Base-by-base conservation (phyloP, 2,329 filamentous ascomycete species). In the Nectriaceae sp. region DNA sequence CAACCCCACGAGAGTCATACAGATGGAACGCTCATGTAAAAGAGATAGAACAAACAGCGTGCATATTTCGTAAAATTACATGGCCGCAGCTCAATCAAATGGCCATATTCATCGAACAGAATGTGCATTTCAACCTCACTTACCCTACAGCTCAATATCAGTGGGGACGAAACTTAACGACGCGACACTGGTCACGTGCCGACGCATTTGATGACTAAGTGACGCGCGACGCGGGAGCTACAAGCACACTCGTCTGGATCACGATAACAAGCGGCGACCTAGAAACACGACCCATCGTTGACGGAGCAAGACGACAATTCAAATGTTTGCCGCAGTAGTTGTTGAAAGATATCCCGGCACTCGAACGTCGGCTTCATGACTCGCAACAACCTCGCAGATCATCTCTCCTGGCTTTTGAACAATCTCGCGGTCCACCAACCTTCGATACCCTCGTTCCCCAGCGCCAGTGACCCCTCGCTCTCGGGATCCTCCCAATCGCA, bases 361-460 rank as follows among this genome's bases (percentile, higher is more conserved):
- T 44, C 43, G 29, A 31, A 45, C 51, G 59, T 67, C 68, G 73
- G 64, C 72, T 78, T 77, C 72, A 84, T 84, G 80, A 84, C 80
- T 72, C 78, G 77, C 65, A 82, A 83, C 70, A 84, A 84, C 63
- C 74, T 84, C 51, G 65, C 69, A 59, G 75, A 79, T 62, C 78
- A 84, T 65, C 69, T 84, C 59, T 71, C 76, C 59, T 84, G 80
- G 80, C 71, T 84, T 61, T 63, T 82, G 60, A 71, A 72, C 59
- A 77, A 79, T 65, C 66, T 71, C 59, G 62, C 68, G 47, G 63
- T 69, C 59, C 67, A 66, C 56, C 69, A 67, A 62, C 71, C 72
- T 49, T 70, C 69, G 48, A 65, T 62, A 52, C 70, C 68, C 55
- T 65, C 69, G 47, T 65, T 67, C 53, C 69, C 74, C 33, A 70